Base-by-base conservation (phyloP, 2,329 filamentous ascomycete genomes). In the Phyllosticta capitalensis region DNA sequence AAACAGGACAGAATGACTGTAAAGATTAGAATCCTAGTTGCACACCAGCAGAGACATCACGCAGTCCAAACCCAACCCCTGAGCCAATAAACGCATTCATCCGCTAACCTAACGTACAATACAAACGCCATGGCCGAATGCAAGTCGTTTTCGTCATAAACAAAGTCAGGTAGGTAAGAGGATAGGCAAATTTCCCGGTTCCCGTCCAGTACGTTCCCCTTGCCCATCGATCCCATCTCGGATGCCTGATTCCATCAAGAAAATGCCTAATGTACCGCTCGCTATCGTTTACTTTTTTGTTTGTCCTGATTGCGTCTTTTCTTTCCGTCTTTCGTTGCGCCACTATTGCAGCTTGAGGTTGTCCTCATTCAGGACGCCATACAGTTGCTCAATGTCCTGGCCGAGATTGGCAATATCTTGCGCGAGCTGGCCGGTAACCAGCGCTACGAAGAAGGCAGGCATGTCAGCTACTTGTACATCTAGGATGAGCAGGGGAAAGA, bases 291-390 rank as follows among this genome's bases (percentile, higher is more conserved):
- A n/a, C n/a, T 6, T 7, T 45, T 17, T n/a, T 45, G n/a, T 45
- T 5, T n/a, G 17, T 38, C 17, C 38, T n/a, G 38, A 4, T 45
- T 45, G 38, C 17, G 38, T 45, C 38, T 45, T 9, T 38, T 38
- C 28, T 38, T 38, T 38, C 30, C 5, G 4, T 51, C 48, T 51
- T 51, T 20, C 3, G 20, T n/a, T 22, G 30, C 17, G 5, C 30
- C 3, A 7, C 59, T 48, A 80, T 65, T 81, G 74, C 61, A 86
- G 72, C 68, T 81, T 81, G 62, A 86, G 71, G 63, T 79, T 78
- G 65, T 86, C 83, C 67, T 86, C 83, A 68, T 82, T 79, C 59
- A 86, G 67, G 17, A 82, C 78, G 5, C 84, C 84, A 69, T 84
- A 86, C 19, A 87, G 67, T 62, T 76, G 77, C 63, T 84, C 81